Evolutionary conservation across 169 alveolate genomes (phyloP).

Genomic region (Sarcocystis neurona): DNA sequence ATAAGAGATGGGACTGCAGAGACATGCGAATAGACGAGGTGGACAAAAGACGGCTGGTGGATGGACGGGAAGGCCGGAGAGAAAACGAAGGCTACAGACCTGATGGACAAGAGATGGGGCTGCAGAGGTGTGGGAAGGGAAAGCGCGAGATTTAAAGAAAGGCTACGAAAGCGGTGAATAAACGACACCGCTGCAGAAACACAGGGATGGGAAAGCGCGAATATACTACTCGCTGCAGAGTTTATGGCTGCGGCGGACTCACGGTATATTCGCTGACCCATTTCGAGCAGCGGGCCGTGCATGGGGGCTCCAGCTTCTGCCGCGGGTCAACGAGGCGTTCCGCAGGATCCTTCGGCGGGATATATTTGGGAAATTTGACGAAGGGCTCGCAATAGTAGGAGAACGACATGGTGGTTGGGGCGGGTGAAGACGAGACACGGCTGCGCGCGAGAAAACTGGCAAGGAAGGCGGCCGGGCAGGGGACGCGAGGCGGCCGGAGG

Average conservation of each 20-base stretch:
- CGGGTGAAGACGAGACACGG: neutral
- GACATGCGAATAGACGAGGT: neutral
- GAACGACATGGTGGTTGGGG: conserved; percentile 69
- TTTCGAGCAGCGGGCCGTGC: conserved; percentile 74
- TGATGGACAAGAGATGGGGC: neutral
- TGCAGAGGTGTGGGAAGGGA: neutral
- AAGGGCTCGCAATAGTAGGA: conserved; percentile 73
- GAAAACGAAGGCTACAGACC: too few species aligned
- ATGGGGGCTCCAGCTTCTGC: conserved; percentile 73
- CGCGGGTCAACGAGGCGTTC: conserved; percentile 76
- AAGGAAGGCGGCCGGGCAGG: neutral
- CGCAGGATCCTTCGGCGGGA: conserved; percentile 70
- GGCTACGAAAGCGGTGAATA: too few species aligned
- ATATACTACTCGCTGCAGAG: neutral
- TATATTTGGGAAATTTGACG: conserved; percentile 73
- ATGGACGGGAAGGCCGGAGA: too few species aligned
- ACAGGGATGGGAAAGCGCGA: neutral
- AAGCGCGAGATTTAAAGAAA: neutral
- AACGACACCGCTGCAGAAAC: neutral
- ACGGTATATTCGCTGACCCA: conserved; percentile 76
- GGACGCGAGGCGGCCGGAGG: neutral
- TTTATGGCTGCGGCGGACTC: conserved; percentile 5
- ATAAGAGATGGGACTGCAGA: neutral
- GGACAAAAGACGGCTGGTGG: too few species aligned
- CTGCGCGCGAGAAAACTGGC: neutral